phyloP scores from a whole-genome alignment of 257 asterid genomes.

The Jacaranda copaia region DNA sequence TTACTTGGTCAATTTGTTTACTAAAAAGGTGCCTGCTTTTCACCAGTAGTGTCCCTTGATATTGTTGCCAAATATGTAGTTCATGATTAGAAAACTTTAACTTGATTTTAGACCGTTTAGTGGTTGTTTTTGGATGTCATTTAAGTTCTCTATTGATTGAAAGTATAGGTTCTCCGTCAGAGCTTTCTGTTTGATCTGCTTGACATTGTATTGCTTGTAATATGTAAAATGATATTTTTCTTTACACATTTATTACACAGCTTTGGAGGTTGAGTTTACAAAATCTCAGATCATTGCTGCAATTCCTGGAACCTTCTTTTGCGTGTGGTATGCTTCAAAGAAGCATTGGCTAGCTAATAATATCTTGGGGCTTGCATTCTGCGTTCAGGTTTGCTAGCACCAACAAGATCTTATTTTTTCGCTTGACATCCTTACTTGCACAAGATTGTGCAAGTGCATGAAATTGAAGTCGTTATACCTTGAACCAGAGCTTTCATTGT shows the following conservation, averaged over 20 bases:
- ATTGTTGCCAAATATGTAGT: background rate
- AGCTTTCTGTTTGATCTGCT: slow-evolving; percentile 23
- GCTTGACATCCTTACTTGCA: background rate
- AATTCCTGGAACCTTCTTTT: slow-evolving; percentile 94
- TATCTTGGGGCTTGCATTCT: slow-evolving; percentile 90
- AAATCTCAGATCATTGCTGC: slow-evolving; percentile 85
- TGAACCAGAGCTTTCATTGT: background rate
- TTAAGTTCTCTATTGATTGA: slow-evolving; percentile 8
- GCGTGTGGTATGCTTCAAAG: slow-evolving; percentile 93
- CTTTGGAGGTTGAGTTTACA: slow-evolving; percentile 89
- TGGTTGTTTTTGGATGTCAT: background rate
- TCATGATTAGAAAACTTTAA: slow-evolving; percentile 14
- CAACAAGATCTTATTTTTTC: background rate
- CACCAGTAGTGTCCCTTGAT: background rate
- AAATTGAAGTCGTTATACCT: background rate
- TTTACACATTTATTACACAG: slow-evolving; percentile 57
- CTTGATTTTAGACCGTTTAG: background rate
- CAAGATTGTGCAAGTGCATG: slow-evolving; percentile 1
- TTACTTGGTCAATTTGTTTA: slow-evolving; percentile 11
- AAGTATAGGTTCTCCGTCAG: background rate
- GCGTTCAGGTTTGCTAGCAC: slow-evolving; percentile 76
- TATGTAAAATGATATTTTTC: slow-evolving; percentile 30
- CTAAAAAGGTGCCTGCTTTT: background rate
- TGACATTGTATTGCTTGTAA: slow-evolving; percentile 28
- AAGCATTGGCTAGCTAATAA: slow-evolving; percentile 99